Evolutionary conservation across 768 basidiomycete species (phyloP).

Genomic region (Macrocybe gigantea): DNA sequence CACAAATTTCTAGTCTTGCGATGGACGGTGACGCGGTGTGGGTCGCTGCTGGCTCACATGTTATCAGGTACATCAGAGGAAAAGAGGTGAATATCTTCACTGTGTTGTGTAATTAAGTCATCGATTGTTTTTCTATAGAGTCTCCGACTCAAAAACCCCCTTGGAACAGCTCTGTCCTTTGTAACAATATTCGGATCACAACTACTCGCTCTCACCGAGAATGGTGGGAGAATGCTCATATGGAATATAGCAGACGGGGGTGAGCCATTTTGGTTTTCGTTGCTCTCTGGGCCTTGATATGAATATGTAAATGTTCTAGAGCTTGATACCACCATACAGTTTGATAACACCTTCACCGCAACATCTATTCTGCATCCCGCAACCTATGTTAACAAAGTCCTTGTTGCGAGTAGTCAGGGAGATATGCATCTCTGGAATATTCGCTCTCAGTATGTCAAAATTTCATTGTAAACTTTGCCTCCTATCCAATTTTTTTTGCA

Average conservation of each 20-base stretch:
- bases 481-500: constrained; percentile 20
- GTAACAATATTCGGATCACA: constrained; percentile 79
- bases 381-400: constrained; percentile 94
- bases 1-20: constrained; percentile 66
- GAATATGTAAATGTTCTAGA: constrained; percentile 32
- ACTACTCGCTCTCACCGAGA: constrained; percentile 73
- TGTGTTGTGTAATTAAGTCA: constrained; percentile 6
- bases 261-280: neutral
- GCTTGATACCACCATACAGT: constrained; percentile 63
- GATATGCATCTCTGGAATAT: constrained; percentile 92
- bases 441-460: constrained; percentile 56
- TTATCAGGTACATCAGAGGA: constrained; percentile 80
- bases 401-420: constrained; percentile 80
- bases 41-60: constrained; percentile 61
- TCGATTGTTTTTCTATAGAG: constrained; percentile 32
- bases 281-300: neutral
- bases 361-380: constrained; percentile 84
- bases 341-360: constrained; percentile 84
- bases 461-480: neutral
- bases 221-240: constrained; percentile 67
- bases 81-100: constrained; percentile 56
- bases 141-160: constrained; percentile 54
- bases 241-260: constrained; percentile 70
- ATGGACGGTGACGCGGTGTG: constrained; percentile 88
- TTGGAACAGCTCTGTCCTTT: constrained; percentile 52